Conservation (phyloP, 192 early-diverging fungal species). For the Borealophlyctis nickersoniae region DNA sequence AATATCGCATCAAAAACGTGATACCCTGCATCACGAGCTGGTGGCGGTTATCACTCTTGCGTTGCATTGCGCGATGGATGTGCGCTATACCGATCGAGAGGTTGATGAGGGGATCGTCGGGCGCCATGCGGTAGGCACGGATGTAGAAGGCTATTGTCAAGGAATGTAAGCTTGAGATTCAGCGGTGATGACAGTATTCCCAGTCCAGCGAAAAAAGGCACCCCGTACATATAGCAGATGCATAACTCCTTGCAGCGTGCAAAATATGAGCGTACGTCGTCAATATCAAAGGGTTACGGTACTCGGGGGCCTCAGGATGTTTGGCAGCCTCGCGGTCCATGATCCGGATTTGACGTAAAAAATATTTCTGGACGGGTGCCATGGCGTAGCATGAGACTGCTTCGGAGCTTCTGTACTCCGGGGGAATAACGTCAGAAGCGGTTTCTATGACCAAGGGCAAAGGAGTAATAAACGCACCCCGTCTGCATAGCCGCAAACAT, state of each 20-base stretch:
- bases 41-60: slow-evolving; percentile 69
- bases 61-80: slow-evolving; percentile 65
- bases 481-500: slow-evolving; percentile 46
- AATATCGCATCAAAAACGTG: slow-evolving; percentile 64
- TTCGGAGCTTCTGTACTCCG: slow-evolving; percentile 32
- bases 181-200: neutral
- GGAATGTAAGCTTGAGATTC: neutral
- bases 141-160: slow-evolving; percentile 40
- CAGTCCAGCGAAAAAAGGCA: neutral
- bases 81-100: slow-evolving; percentile 61
- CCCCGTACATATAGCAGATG: slow-evolving; percentile 55
- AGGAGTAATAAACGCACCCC: slow-evolving; percentile 28
- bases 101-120: slow-evolving; percentile 66
- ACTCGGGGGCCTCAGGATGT: slow-evolving; percentile 19
- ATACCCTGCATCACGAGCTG: slow-evolving; percentile 60
- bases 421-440: neutral
- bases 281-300: slow-evolving; percentile 46
- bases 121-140: slow-evolving; percentile 53
- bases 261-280: slow-evolving; percentile 64
- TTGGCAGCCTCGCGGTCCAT: slow-evolving; percentile 34
- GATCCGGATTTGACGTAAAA: slow-evolving; percentile 47
- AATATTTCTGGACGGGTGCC: slow-evolving; percentile 51
- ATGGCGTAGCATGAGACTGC: slow-evolving; percentile 43
- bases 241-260: slow-evolving; percentile 48
- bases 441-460: neutral